These are phyloP conservation scores for Baeospora myosura DNA, from an alignment of 1,284 basidiomycete species.

Conservation along the genomic window DNA sequence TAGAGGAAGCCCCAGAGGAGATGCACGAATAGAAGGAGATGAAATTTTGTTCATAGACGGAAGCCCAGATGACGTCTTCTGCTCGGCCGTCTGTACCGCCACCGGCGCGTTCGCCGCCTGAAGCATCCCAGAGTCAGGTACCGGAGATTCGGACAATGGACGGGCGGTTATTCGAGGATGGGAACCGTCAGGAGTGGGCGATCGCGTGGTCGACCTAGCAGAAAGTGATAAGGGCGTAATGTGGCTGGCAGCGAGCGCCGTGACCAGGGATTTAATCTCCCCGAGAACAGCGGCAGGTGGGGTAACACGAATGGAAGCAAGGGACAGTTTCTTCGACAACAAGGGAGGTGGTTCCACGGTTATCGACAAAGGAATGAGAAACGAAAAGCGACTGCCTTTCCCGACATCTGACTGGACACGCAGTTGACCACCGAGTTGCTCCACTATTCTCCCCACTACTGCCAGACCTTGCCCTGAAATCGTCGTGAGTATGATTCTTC, in stretches of 20 bases:
- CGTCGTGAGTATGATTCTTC: neutral
- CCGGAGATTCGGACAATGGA: no score
- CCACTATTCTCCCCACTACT: constrained; percentile 77
- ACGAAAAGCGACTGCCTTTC: constrained; percentile 70
- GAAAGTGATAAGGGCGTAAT: no score
- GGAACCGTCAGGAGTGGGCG: no score
- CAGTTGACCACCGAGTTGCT: constrained; percentile 74
- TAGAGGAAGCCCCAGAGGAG: neutral
- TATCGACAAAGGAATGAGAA: constrained; percentile 56
- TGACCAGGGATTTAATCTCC: constrained; percentile 63
- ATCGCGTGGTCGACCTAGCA: no score
- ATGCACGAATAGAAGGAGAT: neutral
- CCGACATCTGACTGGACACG: constrained; percentile 69
- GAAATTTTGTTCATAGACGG: no score
- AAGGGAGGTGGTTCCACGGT: no score
- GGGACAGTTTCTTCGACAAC: no score
- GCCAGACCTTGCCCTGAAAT: constrained; percentile 65
- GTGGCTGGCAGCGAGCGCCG: constrained; percentile 46
- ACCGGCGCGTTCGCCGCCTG: no score
- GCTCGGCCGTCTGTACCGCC: no score
- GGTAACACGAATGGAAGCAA: constrained; percentile 11
- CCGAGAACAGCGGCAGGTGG: constrained; percentile 20
- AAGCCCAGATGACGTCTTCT: neutral
- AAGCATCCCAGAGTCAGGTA: no score
- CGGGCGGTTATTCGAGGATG: no score